Base-by-base conservation (phyloP, 192 early-diverging fungal genomes). In the Phycomyces blakesleeanus region DNA sequence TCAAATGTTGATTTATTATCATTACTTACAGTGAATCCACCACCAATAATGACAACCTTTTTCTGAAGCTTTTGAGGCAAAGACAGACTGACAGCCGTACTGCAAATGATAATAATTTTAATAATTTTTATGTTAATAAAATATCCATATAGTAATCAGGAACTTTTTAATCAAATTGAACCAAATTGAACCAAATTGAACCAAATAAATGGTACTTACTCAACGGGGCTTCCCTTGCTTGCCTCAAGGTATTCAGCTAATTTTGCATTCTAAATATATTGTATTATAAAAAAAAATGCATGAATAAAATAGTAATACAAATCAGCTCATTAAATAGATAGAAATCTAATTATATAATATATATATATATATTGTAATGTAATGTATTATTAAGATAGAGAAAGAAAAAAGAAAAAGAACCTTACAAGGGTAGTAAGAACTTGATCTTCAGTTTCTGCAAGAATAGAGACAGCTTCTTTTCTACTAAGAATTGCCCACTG, bases 21-120 rank as follows among this genome's bases (percentile, higher is more conserved):
- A 22, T 8, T 38, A 26, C 63, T 37, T 75, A 75, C 73, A 12
- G 61, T 64, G 44, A 75, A 75, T 16, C 73, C 73, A 22, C 73
- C 73, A 42, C 73, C 73, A 52, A 75, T 53, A 54, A 75, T 70
- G 22, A 57, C 59, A 14, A 75, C 59, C 29, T 49, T 54, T 16
- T 61, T 60, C 29, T 61, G 66, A 38, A 42, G 21, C 24, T 37
- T 56, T 16, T 24, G 15, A n/a, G 52, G 40, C 25, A 51, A 50
- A 34, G 59, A 61, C n/a, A 18, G 4, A 47, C 12, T 7, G 18
- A 18, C 2, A 14, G 44, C 2, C 2, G 12, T 14, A 14, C 44
- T 47, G 18, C 11, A 47, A 3, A 16, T 16, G 16, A 21, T 16
- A n/a, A 8, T 38, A n/a, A 21, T n/a, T n/a, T n/a, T n/a, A n/a